phyloP scores from a whole-genome alignment of 805 yeast genomes.

The Brettanomyces anomalus region DNA sequence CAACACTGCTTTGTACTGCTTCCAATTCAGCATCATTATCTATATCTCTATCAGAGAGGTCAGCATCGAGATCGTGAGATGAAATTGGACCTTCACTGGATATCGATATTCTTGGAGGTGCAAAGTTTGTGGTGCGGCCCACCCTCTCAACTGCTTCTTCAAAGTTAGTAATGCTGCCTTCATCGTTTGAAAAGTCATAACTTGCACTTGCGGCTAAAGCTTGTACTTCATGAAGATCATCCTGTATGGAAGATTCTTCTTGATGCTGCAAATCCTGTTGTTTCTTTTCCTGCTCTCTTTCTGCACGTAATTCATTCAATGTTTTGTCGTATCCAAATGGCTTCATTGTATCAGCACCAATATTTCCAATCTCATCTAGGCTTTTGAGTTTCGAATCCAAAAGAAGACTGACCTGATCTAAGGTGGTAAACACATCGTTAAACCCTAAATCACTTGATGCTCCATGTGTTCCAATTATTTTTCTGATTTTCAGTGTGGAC shows the following conservation, averaged over 20 bases:
- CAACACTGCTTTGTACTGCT: too few relatives aligned
- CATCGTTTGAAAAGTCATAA: background rate
- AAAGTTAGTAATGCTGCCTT: background rate
- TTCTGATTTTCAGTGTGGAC: background rate
- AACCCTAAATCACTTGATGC: background rate
- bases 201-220: background rate
- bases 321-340: conserved; percentile 59
- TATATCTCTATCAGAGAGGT: conserved; percentile 32
- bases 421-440: conserved; percentile 2
- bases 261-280: background rate
- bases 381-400: conserved; percentile 17
- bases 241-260: background rate
- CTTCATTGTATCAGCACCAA: conserved; percentile 40
- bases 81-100: background rate
- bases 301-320: conserved; percentile 28
- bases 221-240: too few relatives aligned
- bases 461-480: background rate
- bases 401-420: conserved; percentile 14
- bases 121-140: background rate
- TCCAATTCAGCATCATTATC: conserved; percentile 3
- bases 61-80: conserved; percentile 36
- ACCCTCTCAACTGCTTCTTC: background rate
- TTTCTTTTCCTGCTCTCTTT: conserved; percentile 7
- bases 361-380: conserved; percentile 27
- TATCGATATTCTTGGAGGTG: background rate